phyloP scores from a whole-genome alignment of 2,329 filamentous ascomycete species.

The Trichoderma asperellum region DNA sequence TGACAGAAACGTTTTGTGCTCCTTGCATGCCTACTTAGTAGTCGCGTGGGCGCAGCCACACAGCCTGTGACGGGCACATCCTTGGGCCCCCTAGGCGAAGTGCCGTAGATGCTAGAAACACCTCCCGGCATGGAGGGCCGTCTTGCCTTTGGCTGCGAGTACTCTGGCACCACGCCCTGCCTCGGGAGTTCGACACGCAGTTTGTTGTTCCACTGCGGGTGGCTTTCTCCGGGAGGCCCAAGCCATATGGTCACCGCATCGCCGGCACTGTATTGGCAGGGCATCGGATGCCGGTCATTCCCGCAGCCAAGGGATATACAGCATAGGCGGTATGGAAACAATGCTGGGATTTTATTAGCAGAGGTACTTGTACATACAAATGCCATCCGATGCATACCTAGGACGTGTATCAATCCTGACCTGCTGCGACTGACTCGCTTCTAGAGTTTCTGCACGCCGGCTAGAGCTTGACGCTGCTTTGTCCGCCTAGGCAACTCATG shows the following conservation, averaged over 20 bases:
- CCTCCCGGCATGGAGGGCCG: background rate
- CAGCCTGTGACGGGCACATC: slow-evolving; percentile 31
- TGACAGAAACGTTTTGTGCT: slow-evolving; percentile 9
- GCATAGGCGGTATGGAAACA: background rate
- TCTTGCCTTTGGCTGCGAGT: background rate
- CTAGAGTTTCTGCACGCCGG: slow-evolving; percentile 14
- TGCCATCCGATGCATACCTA: background rate
- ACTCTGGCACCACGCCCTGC: slow-evolving; percentile 8
- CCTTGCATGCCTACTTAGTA: background rate
- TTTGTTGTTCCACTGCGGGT: slow-evolving; percentile 5
- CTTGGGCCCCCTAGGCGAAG: slow-evolving; percentile 11
- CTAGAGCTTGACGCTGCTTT: background rate
- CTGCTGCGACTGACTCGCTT: slow-evolving; percentile 12
- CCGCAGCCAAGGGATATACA: background rate
- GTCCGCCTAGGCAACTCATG: background rate
- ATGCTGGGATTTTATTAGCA: background rate
- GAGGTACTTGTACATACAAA: background rate
- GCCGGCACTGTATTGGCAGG: background rate
- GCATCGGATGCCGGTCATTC: background rate
- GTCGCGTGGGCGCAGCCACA: slow-evolving; percentile 30
- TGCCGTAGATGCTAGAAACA: slow-evolving; percentile 16
- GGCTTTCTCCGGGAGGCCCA: background rate
- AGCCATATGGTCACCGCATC: background rate
- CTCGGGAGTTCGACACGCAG: background rate
- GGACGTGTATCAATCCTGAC: background rate